These are phyloP conservation scores for Chalciporus piperatus DNA, from an alignment of 768 basidiomycete species.

Conservation along the genomic window DNA sequence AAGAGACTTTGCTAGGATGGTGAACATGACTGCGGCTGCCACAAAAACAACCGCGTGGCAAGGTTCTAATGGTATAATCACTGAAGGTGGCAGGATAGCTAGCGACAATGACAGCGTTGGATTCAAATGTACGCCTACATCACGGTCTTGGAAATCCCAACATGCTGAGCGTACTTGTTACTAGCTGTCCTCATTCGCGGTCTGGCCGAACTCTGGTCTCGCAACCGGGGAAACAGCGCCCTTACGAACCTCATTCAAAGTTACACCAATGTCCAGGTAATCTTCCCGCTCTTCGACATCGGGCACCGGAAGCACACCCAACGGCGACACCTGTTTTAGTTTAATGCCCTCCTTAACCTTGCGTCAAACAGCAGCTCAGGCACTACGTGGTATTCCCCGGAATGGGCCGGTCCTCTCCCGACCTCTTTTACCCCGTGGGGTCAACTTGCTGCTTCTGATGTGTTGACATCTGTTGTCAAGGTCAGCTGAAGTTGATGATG, in stretches of 20 bases:
- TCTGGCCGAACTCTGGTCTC: no score
- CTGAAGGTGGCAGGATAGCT: no score
- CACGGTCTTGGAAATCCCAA: no score
- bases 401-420: constrained; percentile 5
- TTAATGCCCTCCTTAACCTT: constrained; percentile 4
- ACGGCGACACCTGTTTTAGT: not conserved
- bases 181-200: no score
- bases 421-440: not conserved
- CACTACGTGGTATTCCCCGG: constrained; percentile 6
- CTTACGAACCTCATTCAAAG: not conserved
- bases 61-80: no score
- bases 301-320: not conserved
- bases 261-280: not conserved
- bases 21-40: no score
- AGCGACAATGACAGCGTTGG: no score
- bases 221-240: no score
- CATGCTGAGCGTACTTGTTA: no score
- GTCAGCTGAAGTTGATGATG: not conserved
- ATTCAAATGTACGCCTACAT: no score
- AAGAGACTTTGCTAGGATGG: no score
- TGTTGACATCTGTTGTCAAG: constrained; percentile 1
- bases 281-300: not conserved
- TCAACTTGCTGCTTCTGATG: not conserved
- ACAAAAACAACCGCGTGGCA: no score
- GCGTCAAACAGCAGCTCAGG: not conserved